Conservation (phyloP, 805 yeast genomes). For the Candida caryicola region DNA sequence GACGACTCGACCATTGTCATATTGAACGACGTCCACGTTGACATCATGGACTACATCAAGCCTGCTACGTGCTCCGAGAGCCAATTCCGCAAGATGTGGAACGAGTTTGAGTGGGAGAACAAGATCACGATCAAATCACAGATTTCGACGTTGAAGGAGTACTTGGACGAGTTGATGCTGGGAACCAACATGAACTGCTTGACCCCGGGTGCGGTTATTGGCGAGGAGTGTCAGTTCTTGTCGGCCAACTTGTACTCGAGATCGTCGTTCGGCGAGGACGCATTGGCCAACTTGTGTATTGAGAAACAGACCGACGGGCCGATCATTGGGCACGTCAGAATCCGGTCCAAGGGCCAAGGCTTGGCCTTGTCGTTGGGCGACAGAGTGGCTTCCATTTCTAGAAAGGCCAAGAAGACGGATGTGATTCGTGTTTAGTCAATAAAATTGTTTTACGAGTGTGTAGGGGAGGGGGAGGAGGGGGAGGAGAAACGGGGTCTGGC, state of each 20-base stretch:
- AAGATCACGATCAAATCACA: slow-evolving; percentile 84
- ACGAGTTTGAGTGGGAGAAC: slow-evolving; percentile 99
- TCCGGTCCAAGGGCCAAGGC: slow-evolving; percentile 97
- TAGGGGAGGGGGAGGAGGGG: neutral
- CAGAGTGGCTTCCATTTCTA: slow-evolving; percentile 80
- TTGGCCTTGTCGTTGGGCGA: slow-evolving; percentile 93
- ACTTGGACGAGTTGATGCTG: slow-evolving; percentile 68
- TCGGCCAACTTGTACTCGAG: slow-evolving; percentile 92
- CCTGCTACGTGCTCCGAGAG: slow-evolving; percentile 90
- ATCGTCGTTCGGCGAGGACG: slow-evolving; percentile 96
- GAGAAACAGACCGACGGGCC: slow-evolving; percentile 75
- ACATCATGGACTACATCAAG: slow-evolving; percentile 94
- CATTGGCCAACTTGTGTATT: slow-evolving; percentile 90
- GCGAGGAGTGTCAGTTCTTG: slow-evolving; percentile 85
- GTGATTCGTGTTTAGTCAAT: slow-evolving; percentile 9
- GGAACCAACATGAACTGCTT: slow-evolving; percentile 93
- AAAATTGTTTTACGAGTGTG: neutral
- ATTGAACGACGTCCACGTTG: slow-evolving; percentile 90
- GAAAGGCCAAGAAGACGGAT: slow-evolving; percentile 31
- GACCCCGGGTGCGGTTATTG: slow-evolving; percentile 88
- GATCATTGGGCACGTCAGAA: slow-evolving; percentile 90
- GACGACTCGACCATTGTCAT: slow-evolving; percentile 87
- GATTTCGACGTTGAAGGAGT: slow-evolving; percentile 65
- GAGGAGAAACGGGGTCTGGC: neutral
- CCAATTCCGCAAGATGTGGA: slow-evolving; percentile 97